These are phyloP conservation scores for Cryphonectria nitschkei DNA, from an alignment of 2,329 filamentous ascomycete genomes.

Conservation along the genomic window DNA sequence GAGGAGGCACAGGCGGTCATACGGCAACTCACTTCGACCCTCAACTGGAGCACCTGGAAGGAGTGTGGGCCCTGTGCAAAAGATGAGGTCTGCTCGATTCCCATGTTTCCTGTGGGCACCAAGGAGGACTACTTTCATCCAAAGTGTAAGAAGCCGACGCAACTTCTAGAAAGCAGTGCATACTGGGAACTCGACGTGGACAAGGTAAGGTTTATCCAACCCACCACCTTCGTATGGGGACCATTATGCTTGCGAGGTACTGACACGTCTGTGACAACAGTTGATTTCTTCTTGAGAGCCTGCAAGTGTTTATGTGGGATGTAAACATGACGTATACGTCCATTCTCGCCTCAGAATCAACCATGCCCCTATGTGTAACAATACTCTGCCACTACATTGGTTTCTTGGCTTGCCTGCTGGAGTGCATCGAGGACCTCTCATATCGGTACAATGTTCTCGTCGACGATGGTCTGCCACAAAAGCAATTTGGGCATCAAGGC, in stretches of 20 bases:
- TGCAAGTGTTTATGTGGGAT: neutral
- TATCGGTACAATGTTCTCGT: neutral
- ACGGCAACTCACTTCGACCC: conserved; percentile 33
- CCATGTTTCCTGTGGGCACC: conserved; percentile 44
- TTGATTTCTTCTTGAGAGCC: neutral
- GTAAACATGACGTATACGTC: neutral
- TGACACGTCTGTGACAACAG: neutral
- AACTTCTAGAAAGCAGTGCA: neutral
- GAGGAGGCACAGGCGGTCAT: conserved; percentile 27
- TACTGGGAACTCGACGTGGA: neutral
- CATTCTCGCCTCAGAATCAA: no score
- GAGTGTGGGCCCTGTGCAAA: conserved; percentile 38
- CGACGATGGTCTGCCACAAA: neutral
- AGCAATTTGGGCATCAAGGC: neutral
- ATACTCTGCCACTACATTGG: neutral
- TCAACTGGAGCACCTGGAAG: conserved; percentile 43
- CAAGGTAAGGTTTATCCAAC: no score
- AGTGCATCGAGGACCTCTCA: neutral
- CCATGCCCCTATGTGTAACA: neutral
- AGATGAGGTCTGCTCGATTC: conserved; percentile 42
- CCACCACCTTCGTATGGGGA: neutral
- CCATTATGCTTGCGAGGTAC: neutral
- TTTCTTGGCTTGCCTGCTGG: neutral
- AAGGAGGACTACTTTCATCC: conserved; percentile 38
- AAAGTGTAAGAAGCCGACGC: conserved; percentile 33